These are phyloP conservation scores for Emericellopsis cladophorae DNA, from an alignment of 2,329 filamentous ascomycete species.

Conservation along the genomic window DNA sequence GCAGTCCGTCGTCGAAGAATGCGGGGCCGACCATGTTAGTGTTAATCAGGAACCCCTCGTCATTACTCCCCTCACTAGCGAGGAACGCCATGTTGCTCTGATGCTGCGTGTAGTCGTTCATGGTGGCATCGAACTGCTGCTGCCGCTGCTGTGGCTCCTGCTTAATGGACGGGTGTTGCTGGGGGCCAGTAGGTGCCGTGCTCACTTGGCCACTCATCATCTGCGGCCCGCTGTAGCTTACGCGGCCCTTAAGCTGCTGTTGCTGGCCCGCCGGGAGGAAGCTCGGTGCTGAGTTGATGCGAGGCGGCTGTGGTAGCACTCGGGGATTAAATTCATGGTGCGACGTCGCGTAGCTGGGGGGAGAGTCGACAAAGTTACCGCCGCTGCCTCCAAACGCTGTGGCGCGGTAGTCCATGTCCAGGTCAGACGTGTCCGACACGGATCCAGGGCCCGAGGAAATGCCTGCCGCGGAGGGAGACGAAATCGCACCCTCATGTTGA, in stretches of 20 bases:
- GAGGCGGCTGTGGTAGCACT: slow-evolving; percentile 9
- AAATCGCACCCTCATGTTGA: too few relatives aligned
- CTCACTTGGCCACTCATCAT: too few relatives aligned
- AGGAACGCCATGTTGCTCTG: neutral
- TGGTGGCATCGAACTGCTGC: neutral
- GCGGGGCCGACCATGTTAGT: too few relatives aligned
- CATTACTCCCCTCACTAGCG: neutral
- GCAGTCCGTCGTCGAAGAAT: slow-evolving; percentile 8
- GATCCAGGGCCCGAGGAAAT: too few relatives aligned
- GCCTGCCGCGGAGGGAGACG: too few relatives aligned
- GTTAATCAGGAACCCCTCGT: too few relatives aligned
- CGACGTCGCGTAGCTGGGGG: slow-evolving; percentile 32
- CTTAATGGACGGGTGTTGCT: slow-evolving; percentile 7
- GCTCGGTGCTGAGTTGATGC: too few relatives aligned
- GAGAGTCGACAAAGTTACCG: slow-evolving; percentile 33
- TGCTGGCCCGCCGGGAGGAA: too few relatives aligned
- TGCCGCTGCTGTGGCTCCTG: neutral
- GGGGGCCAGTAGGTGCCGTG: neutral
- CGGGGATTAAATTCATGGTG: slow-evolving; percentile 23
- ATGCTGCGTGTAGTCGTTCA: neutral
- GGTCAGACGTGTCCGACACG: slow-evolving; percentile 16
- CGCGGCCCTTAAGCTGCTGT: too few relatives aligned
- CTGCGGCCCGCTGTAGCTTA: too few relatives aligned
- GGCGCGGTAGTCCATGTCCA: slow-evolving; percentile 40
- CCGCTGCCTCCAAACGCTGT: slow-evolving; percentile 27